Percentiles rank a stretch among this genome's conserved stretches.
These are phyloP conservation scores for Rubia balearica DNA, from an alignment of 305 asterid species.

Conservation along the genomic window DNA sequence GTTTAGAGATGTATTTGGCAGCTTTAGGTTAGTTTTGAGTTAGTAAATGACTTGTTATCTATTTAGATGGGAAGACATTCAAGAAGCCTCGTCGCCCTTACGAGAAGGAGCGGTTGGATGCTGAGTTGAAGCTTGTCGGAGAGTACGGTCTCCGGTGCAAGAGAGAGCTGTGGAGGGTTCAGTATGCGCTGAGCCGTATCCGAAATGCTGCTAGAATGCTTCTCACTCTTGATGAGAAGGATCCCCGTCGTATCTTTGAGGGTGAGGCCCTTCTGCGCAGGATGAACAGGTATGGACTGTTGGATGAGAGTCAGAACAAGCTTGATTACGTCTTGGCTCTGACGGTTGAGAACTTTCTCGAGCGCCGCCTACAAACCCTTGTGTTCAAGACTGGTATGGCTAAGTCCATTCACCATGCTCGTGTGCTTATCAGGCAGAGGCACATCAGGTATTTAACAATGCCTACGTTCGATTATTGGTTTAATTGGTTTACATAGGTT, in stretches of 20 bases:
- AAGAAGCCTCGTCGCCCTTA: not conserved
- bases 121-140: not conserved
- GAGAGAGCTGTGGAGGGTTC: conserved; percentile 4
- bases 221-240: not conserved
- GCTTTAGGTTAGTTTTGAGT: not conserved
- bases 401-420: not conserved
- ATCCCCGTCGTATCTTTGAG: not conserved
- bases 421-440: not conserved
- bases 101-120: conserved; percentile 3
- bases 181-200: not conserved
- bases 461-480: not conserved
- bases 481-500: too few relatives aligned
- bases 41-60: not conserved
- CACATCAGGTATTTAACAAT: not conserved
- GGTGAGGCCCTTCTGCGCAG: not conserved
- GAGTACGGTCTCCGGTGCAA: not conserved
- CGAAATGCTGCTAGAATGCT: not conserved
- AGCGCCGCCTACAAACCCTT: not conserved
- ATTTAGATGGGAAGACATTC: not conserved
- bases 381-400: conserved; percentile 1
- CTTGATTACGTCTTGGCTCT: not conserved
- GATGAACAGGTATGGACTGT: not conserved
- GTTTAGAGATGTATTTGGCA: not conserved
- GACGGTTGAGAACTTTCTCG: not conserved
- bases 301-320: conserved; percentile 5